Evolutionary conservation across 2,329 filamentous ascomycete genomes (phyloP).

Genomic region (Aureobasidium mangrovei): DNA sequence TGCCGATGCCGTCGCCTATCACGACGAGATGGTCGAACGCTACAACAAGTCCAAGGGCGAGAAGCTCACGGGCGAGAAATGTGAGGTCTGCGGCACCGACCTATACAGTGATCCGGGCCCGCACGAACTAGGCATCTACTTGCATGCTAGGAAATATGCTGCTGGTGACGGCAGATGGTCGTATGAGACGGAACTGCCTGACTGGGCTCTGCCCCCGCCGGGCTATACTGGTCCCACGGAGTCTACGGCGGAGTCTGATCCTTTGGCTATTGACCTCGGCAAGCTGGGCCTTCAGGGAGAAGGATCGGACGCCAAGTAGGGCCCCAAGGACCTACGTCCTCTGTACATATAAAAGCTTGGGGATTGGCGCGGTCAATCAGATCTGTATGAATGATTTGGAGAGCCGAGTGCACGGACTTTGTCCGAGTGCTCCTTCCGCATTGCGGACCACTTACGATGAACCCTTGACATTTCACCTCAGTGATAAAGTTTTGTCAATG

Average conservation of each 20-base stretch:
- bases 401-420: no score
- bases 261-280: constrained; percentile 35
- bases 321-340: background rate
- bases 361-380: no score
- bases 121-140: constrained; percentile 86
- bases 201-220: constrained; percentile 75
- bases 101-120: constrained; percentile 86
- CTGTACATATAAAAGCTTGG: no score
- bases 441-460: no score
- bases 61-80: constrained; percentile 79
- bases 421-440: no score
- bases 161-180: constrained; percentile 76
- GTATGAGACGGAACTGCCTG: constrained; percentile 75
- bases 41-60: constrained; percentile 90
- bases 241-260: constrained; percentile 45
- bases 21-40: constrained; percentile 83
- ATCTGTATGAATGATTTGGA: no score
- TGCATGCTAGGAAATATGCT: constrained; percentile 86
- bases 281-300: constrained; percentile 27
- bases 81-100: constrained; percentile 73
- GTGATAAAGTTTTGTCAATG: no score
- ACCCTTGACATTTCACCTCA: no score
- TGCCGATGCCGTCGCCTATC: constrained; percentile 82
- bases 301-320: background rate
- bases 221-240: constrained; percentile 63